Percentiles rank a stretch among this genome's conserved stretches.
phyloP scores from a whole-genome alignment of 305 asterid genomes.

The Euphrasia arctica region DNA sequence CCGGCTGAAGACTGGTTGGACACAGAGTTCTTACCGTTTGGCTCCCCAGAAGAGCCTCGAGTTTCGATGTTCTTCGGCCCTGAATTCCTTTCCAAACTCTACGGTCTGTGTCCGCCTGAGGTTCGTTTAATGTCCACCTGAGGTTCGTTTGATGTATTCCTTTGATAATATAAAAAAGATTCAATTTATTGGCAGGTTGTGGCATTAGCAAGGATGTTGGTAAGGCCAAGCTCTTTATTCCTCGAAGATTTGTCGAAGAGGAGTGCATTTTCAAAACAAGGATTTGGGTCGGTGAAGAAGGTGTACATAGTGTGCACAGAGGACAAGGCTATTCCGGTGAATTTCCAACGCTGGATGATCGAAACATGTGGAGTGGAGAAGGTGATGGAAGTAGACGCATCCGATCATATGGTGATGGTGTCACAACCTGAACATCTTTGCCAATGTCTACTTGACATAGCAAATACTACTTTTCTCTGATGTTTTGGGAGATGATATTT shows the following conservation, averaged over 20 bases:
- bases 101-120: slow-evolving; percentile 38
- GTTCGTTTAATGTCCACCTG: slow-evolving; percentile 22
- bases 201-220: slow-evolving; percentile 39
- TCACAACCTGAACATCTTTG: slow-evolving; percentile 42
- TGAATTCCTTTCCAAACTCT: slow-evolving; percentile 32
- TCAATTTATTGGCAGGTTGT: slow-evolving; percentile 33
- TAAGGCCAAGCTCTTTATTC: slow-evolving; percentile 43
- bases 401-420: slow-evolving; percentile 68
- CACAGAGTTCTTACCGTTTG: slow-evolving; percentile 34
- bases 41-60: slow-evolving; percentile 31
- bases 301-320: slow-evolving; percentile 34
- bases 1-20: slow-evolving; percentile 41
- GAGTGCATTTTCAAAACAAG: slow-evolving; percentile 34
- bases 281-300: slow-evolving; percentile 51
- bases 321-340: slow-evolving; percentile 32
- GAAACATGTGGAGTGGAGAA: slow-evolving; percentile 35
- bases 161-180: too few species aligned
- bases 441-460: slow-evolving; percentile 34
- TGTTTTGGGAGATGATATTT: background rate
- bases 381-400: slow-evolving; percentile 36
- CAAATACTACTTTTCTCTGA: slow-evolving; percentile 12
- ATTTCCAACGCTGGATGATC: slow-evolving; percentile 45
- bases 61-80: slow-evolving; percentile 45
- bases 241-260: slow-evolving; percentile 34
- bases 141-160: too few species aligned